phyloP scores from a whole-genome alignment of 2,329 filamentous ascomycete genomes.

The Daldinia eschscholtzii region DNA sequence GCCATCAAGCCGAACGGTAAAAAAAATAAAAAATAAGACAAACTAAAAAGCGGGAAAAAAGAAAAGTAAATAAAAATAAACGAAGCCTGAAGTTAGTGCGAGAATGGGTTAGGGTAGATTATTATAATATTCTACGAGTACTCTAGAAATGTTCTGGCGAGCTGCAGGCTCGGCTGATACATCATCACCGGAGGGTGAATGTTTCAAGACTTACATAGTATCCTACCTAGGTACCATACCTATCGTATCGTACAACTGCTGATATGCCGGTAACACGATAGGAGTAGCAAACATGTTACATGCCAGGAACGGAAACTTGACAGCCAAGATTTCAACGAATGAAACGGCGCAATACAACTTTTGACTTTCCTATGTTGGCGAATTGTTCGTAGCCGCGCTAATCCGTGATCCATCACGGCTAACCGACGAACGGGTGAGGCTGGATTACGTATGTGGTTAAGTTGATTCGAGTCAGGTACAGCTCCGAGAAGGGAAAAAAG shows the following conservation, averaged over 20 bases:
- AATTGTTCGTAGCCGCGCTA: conserved; percentile 26
- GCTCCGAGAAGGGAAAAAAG: conserved; percentile 12
- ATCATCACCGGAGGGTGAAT: conserved; percentile 20
- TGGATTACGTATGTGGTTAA: conserved; percentile 8
- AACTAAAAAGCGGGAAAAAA: background rate
- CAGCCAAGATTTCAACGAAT: conserved; percentile 37
- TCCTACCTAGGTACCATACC: background rate
- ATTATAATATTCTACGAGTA: conserved; percentile 7
- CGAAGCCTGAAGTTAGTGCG: background rate
- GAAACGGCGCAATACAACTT: conserved; percentile 18
- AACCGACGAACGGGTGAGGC: conserved; percentile 2
- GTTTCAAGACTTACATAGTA: conserved; percentile 38
- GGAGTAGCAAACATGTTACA: conserved; percentile 43
- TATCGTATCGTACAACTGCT: conserved; percentile 24
- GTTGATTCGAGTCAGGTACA: conserved; percentile 17
- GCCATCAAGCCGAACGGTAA: background rate
- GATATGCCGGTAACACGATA: conserved; percentile 34
- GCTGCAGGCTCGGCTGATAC: conserved; percentile 34
- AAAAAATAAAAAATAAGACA: background rate
- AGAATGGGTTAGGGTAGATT: conserved; percentile 37
- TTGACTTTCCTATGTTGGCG: conserved; percentile 41
- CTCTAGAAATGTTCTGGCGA: conserved; percentile 34
- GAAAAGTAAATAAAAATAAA: background rate
- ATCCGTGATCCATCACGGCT: background rate
- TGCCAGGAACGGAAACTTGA: conserved; percentile 38